A percentile compares a stretch with the other conserved stretches of the same genome.
Conservation (phyloP, 2,329 filamentous ascomycete genomes). For the Bipolaris zeicola region DNA sequence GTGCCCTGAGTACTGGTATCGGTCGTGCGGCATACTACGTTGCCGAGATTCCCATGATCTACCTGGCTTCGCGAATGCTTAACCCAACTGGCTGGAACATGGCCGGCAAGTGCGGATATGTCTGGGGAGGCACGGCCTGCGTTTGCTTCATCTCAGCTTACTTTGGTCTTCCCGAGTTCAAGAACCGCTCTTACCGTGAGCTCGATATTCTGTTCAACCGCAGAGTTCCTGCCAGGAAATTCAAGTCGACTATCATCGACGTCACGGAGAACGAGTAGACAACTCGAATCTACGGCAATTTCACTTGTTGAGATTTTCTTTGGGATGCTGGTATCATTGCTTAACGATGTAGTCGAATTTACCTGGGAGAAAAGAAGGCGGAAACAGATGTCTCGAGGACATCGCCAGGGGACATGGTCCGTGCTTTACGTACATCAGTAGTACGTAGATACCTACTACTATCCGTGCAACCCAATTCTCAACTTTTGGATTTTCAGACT, state of each 20-base stretch:
- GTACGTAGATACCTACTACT: not conserved
- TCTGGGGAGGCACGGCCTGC: constrained; percentile 53
- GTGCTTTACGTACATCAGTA: not conserved
- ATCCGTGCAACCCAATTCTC: not conserved
- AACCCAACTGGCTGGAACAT: constrained; percentile 52
- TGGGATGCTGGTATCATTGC: not conserved
- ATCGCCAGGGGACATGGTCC: not conserved
- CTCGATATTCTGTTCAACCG: constrained; percentile 55
- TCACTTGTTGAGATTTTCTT: no score
- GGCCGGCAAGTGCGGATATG: constrained; percentile 37
- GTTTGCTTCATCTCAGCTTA: constrained; percentile 60
- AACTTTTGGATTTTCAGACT: not conserved
- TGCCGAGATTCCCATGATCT: constrained; percentile 69
- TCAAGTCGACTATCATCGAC: constrained; percentile 61
- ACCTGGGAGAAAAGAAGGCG: not conserved
- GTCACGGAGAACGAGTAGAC: constrained; percentile 66
- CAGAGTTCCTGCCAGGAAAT: constrained; percentile 59
- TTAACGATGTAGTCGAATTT: not conserved
- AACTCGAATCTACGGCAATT: not conserved
- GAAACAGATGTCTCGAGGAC: not conserved
- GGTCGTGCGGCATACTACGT: constrained; percentile 68
- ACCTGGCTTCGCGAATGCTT: constrained; percentile 60
- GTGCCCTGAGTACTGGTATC: constrained; percentile 66
- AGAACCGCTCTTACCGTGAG: constrained; percentile 54
- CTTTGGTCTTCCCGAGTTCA: constrained; percentile 60